Percentiles rank a stretch among this genome's conserved stretches.
Conservation (phyloP, 495 filamentous ascomycete species). For the Gamarada debralockiae region DNA sequence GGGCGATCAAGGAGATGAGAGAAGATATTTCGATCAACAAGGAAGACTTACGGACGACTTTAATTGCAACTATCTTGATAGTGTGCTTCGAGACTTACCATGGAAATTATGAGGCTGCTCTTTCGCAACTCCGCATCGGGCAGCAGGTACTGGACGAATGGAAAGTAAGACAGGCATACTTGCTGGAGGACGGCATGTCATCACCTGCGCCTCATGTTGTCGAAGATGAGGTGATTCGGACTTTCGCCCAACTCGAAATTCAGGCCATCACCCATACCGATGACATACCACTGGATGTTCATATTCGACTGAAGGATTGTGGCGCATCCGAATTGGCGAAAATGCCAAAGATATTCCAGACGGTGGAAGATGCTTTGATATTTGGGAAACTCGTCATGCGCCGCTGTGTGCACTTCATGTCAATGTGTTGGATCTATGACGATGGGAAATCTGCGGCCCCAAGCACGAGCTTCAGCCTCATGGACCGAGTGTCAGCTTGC, state of each 20-base stretch:
- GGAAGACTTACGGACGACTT: too few species aligned
- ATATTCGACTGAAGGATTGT: neutral
- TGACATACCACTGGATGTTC: neutral
- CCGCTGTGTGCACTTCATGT: neutral
- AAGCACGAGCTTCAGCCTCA: too few species aligned
- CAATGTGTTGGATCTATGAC: neutral
- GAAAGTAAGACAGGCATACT: neutral
- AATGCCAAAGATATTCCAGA: neutral
- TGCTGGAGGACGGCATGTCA: neutral
- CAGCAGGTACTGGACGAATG: neutral
- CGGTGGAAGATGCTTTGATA: neutral
- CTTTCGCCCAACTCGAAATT: neutral
- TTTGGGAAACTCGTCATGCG: constrained; percentile 2
- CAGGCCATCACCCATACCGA: neutral
- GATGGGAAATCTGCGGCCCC: too few species aligned
- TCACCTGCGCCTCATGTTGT: neutral
- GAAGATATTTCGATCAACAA: too few species aligned
- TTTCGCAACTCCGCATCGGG: neutral
- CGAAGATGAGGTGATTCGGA: neutral
- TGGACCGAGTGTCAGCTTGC: too few species aligned
- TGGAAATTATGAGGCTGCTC: too few species aligned
- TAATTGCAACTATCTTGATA: too few species aligned
- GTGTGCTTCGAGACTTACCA: too few species aligned
- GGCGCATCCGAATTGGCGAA: neutral
- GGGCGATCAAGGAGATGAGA: too few species aligned